Evolutionary conservation across 2,329 filamentous ascomycete species (phyloP).

Genomic region (Byssothecium circinans): DNA sequence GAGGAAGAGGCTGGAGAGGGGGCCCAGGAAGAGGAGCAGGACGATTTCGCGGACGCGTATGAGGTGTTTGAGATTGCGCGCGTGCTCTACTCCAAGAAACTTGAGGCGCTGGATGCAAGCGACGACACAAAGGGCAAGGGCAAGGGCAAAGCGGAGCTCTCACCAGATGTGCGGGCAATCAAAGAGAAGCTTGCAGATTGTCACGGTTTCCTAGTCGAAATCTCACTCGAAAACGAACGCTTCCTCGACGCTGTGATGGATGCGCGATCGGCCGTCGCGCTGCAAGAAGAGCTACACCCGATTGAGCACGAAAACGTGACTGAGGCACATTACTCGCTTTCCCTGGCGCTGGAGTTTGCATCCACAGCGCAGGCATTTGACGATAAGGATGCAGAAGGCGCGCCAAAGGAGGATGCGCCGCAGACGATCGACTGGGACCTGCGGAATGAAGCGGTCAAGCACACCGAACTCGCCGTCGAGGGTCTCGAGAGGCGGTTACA

Average conservation of each 20-base stretch:
- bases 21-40: conserved; percentile 55
- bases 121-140: conserved; percentile 47
- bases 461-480: conserved; percentile 74
- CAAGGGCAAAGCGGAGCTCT: conserved; percentile 50
- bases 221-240: conserved; percentile 94
- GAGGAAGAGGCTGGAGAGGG: conserved; percentile 58
- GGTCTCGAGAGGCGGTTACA: conserved; percentile 72
- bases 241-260: conserved; percentile 88
- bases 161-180: conserved; percentile 33
- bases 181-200: conserved; percentile 90
- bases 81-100: conserved; percentile 59
- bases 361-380: conserved; percentile 68
- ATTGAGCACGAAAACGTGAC: conserved; percentile 83
- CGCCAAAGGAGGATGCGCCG: conserved; percentile 47
- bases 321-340: conserved; percentile 95
- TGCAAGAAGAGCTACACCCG: conserved; percentile 78
- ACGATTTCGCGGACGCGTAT: conserved; percentile 66
- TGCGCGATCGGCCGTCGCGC: conserved; percentile 72
- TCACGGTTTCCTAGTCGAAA: conserved; percentile 91
- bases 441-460: conserved; percentile 68
- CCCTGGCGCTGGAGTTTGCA: conserved; percentile 90
- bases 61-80: conserved; percentile 66
- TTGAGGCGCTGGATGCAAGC: conserved; percentile 47
- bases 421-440: conserved; percentile 66
- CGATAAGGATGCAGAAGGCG: conserved; percentile 49